Evolutionary conservation across 495 filamentous ascomycete genomes (phyloP).

Genomic region (Penicillium flavigenum): DNA sequence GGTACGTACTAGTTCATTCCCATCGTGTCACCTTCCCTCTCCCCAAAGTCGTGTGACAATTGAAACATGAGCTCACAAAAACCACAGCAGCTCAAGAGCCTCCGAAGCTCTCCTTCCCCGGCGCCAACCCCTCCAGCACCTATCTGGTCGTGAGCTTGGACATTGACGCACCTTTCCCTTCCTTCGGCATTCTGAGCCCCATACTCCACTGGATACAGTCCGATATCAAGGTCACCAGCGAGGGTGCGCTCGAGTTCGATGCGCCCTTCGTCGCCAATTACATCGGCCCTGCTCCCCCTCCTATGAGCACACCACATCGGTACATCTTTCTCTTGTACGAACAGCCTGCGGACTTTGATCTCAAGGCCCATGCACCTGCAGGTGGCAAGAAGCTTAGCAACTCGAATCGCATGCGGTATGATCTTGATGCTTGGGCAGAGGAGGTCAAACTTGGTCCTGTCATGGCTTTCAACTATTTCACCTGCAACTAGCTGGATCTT

Average conservation of each 20-base stretch:
- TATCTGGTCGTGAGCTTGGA: constrained; percentile 53
- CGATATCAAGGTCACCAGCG: constrained; percentile 34
- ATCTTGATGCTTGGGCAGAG: constrained; percentile 51
- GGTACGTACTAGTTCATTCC: constrained; percentile 18
- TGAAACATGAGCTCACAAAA: constrained; percentile 1
- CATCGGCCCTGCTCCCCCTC: constrained; percentile 52
- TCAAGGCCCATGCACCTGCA: constrained; percentile 42
- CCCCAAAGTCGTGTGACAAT: background rate
- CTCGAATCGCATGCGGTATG: constrained; percentile 47
- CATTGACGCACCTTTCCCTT: constrained; percentile 54
- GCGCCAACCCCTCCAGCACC: constrained; percentile 22
- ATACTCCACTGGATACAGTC: constrained; percentile 54
- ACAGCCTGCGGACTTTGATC: constrained; percentile 51
- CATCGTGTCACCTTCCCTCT: background rate
- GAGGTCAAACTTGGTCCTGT: constrained; percentile 45
- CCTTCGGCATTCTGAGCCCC: constrained; percentile 38
- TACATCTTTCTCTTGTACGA: constrained; percentile 59
- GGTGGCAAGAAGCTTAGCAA: constrained; percentile 43
- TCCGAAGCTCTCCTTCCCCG: constrained; percentile 30
- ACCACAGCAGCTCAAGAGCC: constrained; percentile 32
- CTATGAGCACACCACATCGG: constrained; percentile 51
- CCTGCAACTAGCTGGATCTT: constrained; percentile 30
- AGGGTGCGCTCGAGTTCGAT: constrained; percentile 16
- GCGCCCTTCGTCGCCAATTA: constrained; percentile 46
- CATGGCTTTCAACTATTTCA: constrained; percentile 57